Base-by-base conservation (phyloP, 2,329 filamentous ascomycete species). In the Ceratocystis smalleyi region DNA sequence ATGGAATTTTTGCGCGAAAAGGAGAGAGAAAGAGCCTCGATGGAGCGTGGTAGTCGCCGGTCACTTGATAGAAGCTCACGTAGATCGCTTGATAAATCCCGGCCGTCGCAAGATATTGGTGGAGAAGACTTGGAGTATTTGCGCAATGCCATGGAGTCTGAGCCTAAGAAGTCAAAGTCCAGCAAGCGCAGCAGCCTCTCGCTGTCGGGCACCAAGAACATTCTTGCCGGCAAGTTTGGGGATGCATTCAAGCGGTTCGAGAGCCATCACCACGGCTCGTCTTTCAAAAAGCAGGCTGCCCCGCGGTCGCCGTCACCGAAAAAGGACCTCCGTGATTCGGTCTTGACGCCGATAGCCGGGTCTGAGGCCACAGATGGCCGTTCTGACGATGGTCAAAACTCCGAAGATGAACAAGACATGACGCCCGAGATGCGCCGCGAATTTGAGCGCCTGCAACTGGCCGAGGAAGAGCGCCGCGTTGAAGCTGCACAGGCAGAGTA, bases 191-290 rank as follows among this genome's bases (percentile, higher is more conserved):
- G 85, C 0, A 94, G 89, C 72, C 75, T 95, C 1, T 80, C 87
- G 64, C 75, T 89, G 19, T 84, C 87, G 5, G 84, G 84, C 47
- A 88, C 87, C 30, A 95, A 94, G 74, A 89, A 84, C 65, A 83
- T 95, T 45, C 78, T 96, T n/a, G 86, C 85, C 4, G 89, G 91
- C 27, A 90, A 87, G 69, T 96, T 97, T 72, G 90, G 91, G 0
- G 91, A 96, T 70, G 91, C 92, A 2, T 96, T 97, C 76, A 90
- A 92, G 71, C 83, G 88, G 5, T 97, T 97, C 69, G 94, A 99
- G 73, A 79, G 77, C 27, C 81, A 78, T 66, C 74, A 65, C 43
- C 32, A 61, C 2, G 45, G 61, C 10, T 40, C 43, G 2, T 43
- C 71, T 70, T 68, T 55, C 67, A 69, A 69, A 65, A 71, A 60